Conservation (phyloP, 2,329 filamentous ascomycete species). For the Stenocarpella maydis region DNA sequence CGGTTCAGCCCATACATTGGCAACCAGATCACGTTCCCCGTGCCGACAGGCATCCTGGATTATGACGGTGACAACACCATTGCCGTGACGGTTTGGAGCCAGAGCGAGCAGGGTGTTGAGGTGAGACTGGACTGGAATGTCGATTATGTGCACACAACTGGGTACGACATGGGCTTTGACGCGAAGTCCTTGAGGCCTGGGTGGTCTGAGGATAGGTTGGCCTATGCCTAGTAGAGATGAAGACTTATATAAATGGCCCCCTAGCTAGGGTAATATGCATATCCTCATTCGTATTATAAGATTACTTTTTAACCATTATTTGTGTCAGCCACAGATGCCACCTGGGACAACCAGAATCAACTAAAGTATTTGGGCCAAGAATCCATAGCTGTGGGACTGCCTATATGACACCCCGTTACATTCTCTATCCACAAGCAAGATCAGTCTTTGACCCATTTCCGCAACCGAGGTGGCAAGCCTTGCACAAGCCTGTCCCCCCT, state of each 20-base stretch:
- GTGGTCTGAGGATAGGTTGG: slow-evolving; percentile 53
- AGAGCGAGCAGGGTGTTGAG: slow-evolving; percentile 59
- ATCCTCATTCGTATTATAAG: too few species aligned
- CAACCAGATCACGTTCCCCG: slow-evolving; percentile 66
- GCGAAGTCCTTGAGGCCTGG: slow-evolving; percentile 57
- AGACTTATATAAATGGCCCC: neutral
- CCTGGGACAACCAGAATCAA: too few species aligned
- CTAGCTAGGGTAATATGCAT: neutral
- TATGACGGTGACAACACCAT: slow-evolving; percentile 67
- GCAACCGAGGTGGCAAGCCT: too few species aligned
- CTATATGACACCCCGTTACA: too few species aligned
- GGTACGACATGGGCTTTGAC: slow-evolving; percentile 60
- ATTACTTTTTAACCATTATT: too few species aligned
- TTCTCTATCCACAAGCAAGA: too few species aligned
- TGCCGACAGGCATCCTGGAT: slow-evolving; percentile 66
- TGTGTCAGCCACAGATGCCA: too few species aligned
- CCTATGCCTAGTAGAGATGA: slow-evolving; percentile 44
- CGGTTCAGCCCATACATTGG: slow-evolving; percentile 68
- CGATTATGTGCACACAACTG: slow-evolving; percentile 62
- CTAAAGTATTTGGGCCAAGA: too few species aligned
- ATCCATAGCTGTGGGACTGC: too few species aligned
- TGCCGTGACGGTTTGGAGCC: slow-evolving; percentile 66
- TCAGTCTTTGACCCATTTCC: too few species aligned
- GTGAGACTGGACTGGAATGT: slow-evolving; percentile 59
- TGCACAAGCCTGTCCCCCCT: too few species aligned